Conservation (phyloP, 768 basidiomycete species). For the Mycena haematopus region DNA sequence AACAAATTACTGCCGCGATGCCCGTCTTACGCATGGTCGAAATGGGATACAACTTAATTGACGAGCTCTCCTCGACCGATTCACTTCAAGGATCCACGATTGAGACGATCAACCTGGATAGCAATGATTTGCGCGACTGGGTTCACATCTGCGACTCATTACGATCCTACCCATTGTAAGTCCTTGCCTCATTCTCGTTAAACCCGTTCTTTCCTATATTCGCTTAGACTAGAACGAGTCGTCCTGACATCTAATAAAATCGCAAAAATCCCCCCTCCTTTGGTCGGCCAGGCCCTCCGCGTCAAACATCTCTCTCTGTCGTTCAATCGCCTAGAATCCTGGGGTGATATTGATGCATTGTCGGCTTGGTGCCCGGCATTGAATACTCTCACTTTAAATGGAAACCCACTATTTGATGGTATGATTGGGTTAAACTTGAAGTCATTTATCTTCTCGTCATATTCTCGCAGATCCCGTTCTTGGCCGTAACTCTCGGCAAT, state of each 20-base stretch:
- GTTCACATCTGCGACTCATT: constrained; percentile 51
- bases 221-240: constrained; percentile 64
- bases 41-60: constrained; percentile 72
- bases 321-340: constrained; percentile 60
- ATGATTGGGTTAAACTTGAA: constrained; percentile 24
- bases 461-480: constrained; percentile 42
- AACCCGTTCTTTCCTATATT: constrained; percentile 19
- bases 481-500: constrained; percentile 55
- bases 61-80: constrained; percentile 28
- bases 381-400: constrained; percentile 61
- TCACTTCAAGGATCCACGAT: constrained; percentile 41
- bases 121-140: constrained; percentile 70
- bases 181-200: constrained; percentile 25
- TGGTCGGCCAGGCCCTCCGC: constrained; percentile 36
- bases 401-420: constrained; percentile 72
- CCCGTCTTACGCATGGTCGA: constrained; percentile 63
- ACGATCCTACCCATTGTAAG: constrained; percentile 53
- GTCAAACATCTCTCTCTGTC: constrained; percentile 71
- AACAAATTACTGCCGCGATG: constrained; percentile 56
- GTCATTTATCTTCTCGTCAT: neutral
- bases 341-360: constrained; percentile 71
- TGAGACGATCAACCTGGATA: constrained; percentile 70
- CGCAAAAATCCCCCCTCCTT: constrained; percentile 52
- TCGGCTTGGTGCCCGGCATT: constrained; percentile 73
- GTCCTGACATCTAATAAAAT: constrained; percentile 72